Evolutionary conservation across 768 basidiomycete genomes (phyloP).

Genomic region (Hypsizygus marmoreus): DNA sequence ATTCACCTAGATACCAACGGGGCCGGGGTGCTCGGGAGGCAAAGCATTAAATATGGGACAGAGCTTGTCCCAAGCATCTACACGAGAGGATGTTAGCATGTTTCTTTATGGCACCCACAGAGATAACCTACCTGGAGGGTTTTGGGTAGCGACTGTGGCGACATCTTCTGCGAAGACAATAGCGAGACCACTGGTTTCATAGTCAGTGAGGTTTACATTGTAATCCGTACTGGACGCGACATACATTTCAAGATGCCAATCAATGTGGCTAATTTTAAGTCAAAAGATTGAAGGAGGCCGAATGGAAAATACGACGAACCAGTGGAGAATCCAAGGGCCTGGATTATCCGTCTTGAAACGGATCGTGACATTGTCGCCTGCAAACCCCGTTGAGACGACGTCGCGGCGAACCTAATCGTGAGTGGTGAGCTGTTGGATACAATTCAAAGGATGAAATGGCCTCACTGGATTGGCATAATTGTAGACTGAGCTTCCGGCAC

Average conservation of each 20-base stretch:
- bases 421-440: background rate
- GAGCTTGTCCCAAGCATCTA: constrained; percentile 34
- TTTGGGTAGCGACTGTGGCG: constrained; percentile 1
- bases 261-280: constrained; percentile 40
- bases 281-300: background rate
- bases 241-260: constrained; percentile 47
- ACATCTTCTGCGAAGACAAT: constrained; percentile 41
- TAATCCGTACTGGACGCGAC: constrained; percentile 8
- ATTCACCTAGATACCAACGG: no score
- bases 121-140: background rate
- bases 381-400: constrained; percentile 33
- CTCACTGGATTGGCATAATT: constrained; percentile 46
- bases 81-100: background rate
- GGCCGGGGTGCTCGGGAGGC: background rate
- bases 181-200: constrained; percentile 32
- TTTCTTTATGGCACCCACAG: background rate
- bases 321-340: constrained; percentile 52
- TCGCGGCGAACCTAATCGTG: constrained; percentile 25
- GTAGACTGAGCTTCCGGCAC: constrained; percentile 27
- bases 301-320: constrained; percentile 24
- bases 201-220: background rate
- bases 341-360: constrained; percentile 52
- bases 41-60: constrained; percentile 35
- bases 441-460: background rate
- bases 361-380: constrained; percentile 41